Evolutionary conservation across 306 rosid species (phyloP), one percentile per base, ranked within the genome.

Genomic region (Cyamopsis tetragonoloba): DNA sequence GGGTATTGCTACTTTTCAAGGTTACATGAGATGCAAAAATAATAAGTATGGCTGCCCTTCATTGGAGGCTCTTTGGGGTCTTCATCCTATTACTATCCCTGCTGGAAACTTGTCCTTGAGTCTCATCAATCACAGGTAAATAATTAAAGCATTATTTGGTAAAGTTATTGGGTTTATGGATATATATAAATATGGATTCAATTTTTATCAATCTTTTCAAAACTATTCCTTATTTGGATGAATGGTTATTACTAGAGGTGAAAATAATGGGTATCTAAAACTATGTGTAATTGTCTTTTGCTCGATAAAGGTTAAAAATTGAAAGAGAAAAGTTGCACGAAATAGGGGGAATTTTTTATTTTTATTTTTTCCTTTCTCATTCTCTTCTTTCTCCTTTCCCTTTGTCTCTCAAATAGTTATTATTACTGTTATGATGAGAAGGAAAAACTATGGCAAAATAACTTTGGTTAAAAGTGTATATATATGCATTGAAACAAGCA

Each of bases 71-170:
- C 49, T 86, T 79, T 95, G 91, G 96, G 85, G 84, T 58, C 85
- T 95, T 86, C 95, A 90, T 71, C 95, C 99, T 73, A 79, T 90
- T 59, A 88, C 97, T 38, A 77, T 88, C 17, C 95, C 99, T 11
- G 69, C 85, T 0, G 85, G 83, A 74, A 90, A 86, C 80, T 80
- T 95, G 81, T 53, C 84, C 24, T 72, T 95, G 80, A 95, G 95
- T 62, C 97, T 88, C 77, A 77, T 85, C 82, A 78, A 85, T 69
- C 68, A 88, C 72, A 90, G 97, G 95, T 95, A 81, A 68, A 69
- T 5, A 10, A 62, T 38, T 74, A n/a, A 68, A 69, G 7, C n/a
- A 62, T 38, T 74, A n/a, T 68, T 70, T 73, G 58, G 73, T 76
- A 74, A 73, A 80, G 80, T 80, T 66, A n/a, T n/a, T n/a, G n/a